phyloP scores from a whole-genome alignment of 306 rosid species.

The Benincasa hispida region DNA sequence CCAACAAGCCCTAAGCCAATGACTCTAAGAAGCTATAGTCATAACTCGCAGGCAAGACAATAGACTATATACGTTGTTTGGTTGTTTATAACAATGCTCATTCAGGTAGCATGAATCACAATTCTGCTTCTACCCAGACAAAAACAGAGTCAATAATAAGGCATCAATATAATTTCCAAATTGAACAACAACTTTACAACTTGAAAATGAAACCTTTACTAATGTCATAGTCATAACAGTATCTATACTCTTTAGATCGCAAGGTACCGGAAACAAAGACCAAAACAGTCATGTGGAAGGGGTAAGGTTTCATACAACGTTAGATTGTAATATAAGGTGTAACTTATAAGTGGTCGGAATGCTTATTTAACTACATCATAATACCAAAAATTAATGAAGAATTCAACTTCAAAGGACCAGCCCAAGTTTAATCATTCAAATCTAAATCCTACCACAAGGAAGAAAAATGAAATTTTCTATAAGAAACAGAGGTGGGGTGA shows the following conservation, averaged over 20 bases:
- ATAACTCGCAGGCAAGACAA: too few species aligned
- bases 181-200: neutral
- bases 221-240: neutral
- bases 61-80: neutral
- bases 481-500: constrained; percentile 10
- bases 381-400: too few species aligned
- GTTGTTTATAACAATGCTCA: neutral
- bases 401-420: neutral
- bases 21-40: neutral
- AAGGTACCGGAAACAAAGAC: neutral
- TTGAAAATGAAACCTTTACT: neutral
- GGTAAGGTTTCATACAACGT: neutral
- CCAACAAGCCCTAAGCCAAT: neutral
- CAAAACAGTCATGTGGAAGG: neutral
- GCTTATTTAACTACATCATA: too few species aligned
- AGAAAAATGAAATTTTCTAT: constrained; percentile 1
- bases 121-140: neutral
- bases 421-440: neutral
- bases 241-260: neutral
- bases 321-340: neutral
- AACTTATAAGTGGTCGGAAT: neutral
- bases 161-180: neutral
- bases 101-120: neutral
- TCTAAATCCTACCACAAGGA: neutral
- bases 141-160: neutral